Base-by-base conservation (phyloP, 2,329 filamentous ascomycete genomes). In the Chrysosporium queenslandicum region DNA sequence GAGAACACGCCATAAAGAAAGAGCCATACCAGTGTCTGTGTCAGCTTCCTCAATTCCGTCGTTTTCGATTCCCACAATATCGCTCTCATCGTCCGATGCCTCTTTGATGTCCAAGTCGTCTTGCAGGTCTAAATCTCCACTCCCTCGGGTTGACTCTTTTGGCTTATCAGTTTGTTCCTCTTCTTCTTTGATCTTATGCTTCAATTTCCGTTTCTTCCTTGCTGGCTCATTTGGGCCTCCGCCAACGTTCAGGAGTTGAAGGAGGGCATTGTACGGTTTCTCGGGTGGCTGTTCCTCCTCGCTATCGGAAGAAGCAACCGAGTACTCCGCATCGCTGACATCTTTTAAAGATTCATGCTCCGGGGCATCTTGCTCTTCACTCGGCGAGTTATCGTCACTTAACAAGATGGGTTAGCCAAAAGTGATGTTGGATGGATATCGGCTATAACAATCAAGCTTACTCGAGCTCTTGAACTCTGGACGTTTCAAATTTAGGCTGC, bases 241-340 rank as follows among this genome's bases (percentile, higher is more conserved):
- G 14, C 64, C 60, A 49, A 72, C 61, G 52, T 74, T 71, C 20
- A 83, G 71, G 1, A 80, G 71, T 56, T 79, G 74, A 14, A 84
- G 67, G 14, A 84, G 68, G 45, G 74, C 68, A 52, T 74, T 77
- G 61, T 83, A 84, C 8, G 79, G 74, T 29, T 66, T 70, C 53
- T 58, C 66, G 3, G 60, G 58, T 25, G 59, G 56, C 45, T 66
- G 55, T 27, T 75, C 72, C 43, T 68, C 69, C 18, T 71, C 70
- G 54, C 66, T 70, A 20, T 67, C 71, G 25, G 65, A 66, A 1
- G 74, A 72, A 42, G 23, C 18, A 39, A 34, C 39, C 2, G 46
- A 46, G 14, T 12, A 34, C 20, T 55, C 61, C 9, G 65, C 64
- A 7, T 65, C 63, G 54, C 63, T 58, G 21, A 54, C 36, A 16